Conservation (phyloP, 2,329 filamentous ascomycete genomes). For the Mariannaea sp. region DNA sequence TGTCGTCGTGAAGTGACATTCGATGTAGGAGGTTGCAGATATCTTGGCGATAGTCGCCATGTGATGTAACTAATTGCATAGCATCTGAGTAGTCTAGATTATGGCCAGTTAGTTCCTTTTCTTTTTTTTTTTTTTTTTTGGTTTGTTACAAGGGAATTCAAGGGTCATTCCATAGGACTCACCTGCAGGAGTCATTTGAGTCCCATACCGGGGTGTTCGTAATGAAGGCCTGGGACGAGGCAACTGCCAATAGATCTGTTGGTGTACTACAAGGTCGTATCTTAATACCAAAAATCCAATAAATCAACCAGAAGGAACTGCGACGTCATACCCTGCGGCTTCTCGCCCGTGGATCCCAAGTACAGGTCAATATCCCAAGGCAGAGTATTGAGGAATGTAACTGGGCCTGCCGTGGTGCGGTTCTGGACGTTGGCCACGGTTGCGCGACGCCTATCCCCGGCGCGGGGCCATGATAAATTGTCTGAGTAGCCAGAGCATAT, state of each 20-base stretch:
- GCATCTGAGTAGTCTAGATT: constrained; percentile 1
- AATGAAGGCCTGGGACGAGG: not conserved
- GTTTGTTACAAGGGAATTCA: too few relatives aligned
- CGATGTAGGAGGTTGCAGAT: constrained; percentile 11
- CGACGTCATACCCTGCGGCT: not conserved
- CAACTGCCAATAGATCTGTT: not conserved
- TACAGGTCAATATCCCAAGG: constrained; percentile 7
- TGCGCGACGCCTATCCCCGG: constrained; percentile 4
- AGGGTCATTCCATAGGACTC: not conserved
- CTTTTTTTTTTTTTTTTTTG: too few relatives aligned
- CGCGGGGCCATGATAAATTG: constrained; percentile 9
- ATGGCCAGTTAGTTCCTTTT: not conserved
- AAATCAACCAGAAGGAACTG: too few relatives aligned
- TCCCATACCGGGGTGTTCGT: not conserved
- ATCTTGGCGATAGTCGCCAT: constrained; percentile 11
- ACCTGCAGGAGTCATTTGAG: constrained; percentile 4
- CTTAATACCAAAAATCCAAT: too few relatives aligned
- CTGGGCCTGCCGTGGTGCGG: not conserved
- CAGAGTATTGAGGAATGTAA: constrained; percentile 11
- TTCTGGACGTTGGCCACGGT: constrained; percentile 3
- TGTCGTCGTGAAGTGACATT: constrained; percentile 9
- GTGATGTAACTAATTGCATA: constrained; percentile 7
- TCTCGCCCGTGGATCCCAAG: not conserved
- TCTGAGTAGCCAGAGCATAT: constrained; percentile 3
- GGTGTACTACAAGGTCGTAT: not conserved